These are phyloP conservation scores for Rutstroemia sp. DNA, from an alignment of 2,329 filamentous ascomycete species.

Conservation along the genomic window DNA sequence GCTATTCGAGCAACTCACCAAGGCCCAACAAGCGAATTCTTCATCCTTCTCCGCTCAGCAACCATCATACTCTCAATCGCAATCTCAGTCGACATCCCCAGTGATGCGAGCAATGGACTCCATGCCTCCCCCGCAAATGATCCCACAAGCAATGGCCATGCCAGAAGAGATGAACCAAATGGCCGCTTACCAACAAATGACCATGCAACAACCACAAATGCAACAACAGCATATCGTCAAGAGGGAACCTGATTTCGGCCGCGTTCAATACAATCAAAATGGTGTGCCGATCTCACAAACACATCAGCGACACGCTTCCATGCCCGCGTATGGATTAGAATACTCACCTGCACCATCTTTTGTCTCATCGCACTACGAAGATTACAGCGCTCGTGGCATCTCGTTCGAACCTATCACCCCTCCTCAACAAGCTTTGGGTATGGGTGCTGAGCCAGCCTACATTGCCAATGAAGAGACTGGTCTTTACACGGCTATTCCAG, in stretches of 20 bases:
- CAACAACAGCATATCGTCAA: conserved; percentile 59
- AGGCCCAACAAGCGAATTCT: conserved; percentile 96
- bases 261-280: conserved; percentile 86
- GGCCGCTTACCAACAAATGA: conserved; percentile 60
- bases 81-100: conserved; percentile 78
- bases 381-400: conserved; percentile 92
- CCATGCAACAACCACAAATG: conserved; percentile 54
- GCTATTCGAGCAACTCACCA: conserved; percentile 97
- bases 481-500: conserved; percentile 89
- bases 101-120: conserved; percentile 85
- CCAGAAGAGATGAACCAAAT: conserved; percentile 56
- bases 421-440: conserved; percentile 77
- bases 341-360: conserved; percentile 98
- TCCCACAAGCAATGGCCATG: conserved; percentile 51
- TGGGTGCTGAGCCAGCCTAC: conserved; percentile 85
- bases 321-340: conserved; percentile 90
- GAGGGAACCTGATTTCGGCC: conserved; percentile 77
- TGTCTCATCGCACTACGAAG: conserved; percentile 96
- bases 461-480: conserved; percentile 98
- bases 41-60: conserved; percentile 87
- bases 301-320: conserved; percentile 93
- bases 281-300: conserved; percentile 75
- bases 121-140: conserved; percentile 88
- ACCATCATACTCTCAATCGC: conserved; percentile 41
- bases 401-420: conserved; percentile 97